Base-by-base conservation (phyloP, 1,284 basidiomycete genomes). In the Peniophora sp. region DNA sequence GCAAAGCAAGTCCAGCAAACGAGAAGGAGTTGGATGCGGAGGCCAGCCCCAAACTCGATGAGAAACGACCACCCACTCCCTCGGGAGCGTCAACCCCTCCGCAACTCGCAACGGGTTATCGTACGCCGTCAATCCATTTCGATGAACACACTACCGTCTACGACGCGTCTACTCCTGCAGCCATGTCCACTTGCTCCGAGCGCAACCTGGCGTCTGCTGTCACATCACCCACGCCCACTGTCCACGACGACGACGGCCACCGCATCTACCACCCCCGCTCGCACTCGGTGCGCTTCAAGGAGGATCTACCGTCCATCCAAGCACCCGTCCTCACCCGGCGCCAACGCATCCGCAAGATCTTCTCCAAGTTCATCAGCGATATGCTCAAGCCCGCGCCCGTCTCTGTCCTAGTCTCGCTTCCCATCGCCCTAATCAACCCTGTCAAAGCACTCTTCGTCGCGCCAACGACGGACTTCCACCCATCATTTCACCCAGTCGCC, bases 361-460 rank as follows among this genome's bases (percentile, higher is more conserved):
- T 39, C 58, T 52, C 50, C 3, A 57, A 57, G 0, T 68, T 80
- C 49, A 34, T 79, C 18, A 63, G 62, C 24, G 73, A 78, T 0
- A 60, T 83, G 5, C 53, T 76, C 3, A 68, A 64, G 2, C 84
- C 88, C 0, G 67, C 76, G 0, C 84, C 85, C 0, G 62, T 86
- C 27, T 66, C 82, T 1, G 85, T 92, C 53, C 61, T 85, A 47
- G n/a, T 79, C n/a, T 71, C 82, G 1, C 76, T 92, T 49, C 69
- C 79, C 27, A 79, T 85, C 55, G 79, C 88, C 0, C 70, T 92
- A 3, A 65, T 90, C 1, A 75, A 74, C 1, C 73, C 75, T 0
- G 72, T 92, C 51, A 91, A 91, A 61, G 85, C 79, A 0, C 72
- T 92, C 5, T 88, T 92, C 56, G 71, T 83, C 0, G 53, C 68